Base-by-base conservation (phyloP, 1,139 yeast genomes). In the Petasospora rhodanensis region DNA sequence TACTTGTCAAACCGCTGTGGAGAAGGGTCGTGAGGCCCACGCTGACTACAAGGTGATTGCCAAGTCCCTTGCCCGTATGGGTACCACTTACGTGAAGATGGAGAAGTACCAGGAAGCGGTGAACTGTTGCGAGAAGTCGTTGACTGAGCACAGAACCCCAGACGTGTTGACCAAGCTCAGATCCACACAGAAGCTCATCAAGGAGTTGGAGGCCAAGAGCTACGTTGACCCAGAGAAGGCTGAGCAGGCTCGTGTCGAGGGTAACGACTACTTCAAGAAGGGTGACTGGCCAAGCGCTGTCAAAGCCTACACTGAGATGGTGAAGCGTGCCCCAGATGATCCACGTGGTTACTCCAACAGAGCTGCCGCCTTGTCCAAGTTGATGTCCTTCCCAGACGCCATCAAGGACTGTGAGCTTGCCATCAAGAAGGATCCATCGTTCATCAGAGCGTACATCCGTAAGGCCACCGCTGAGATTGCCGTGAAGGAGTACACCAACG, bases 211-310 rank as follows among this genome's bases (percentile, higher is more conserved):
- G 62, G 76, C 84, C 24, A 73, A 75, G 49, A 76, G 79, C 24
- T 91, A 89, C 60, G 64, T 89, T 45, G 81, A 87, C 59, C 95
- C 95, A 19, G 96, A 70, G 49, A 81, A 85, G 64, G 96, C 97
- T 7, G 97, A 91, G 59, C 91, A 79, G 58, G 97, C 98, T 16
- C 82, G 98, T 63, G 70, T 86, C 43, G 72, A 79, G 60, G 99
- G 99, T 60, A 91, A 85, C 59, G 93, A 83, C 25, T 76, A 62
- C 54, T 93, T 93, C 71, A 77, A 83, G 46, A 81, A 83, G 52
- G 93, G 86, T 27, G 95, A 91, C 62, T 89, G 96, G 96, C 97
- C 98, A 43, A 82, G 71, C 47, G 97, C 98, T 22, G 96, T 93
- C 35, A 84, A 84, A 59, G 81, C 95, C 9, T 93, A 93, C 64